Evolutionary conservation across 2,329 filamentous ascomycete genomes (phyloP), one percentile per base, ranked within the genome.

Genomic region (Aspergillus texensis): DNA sequence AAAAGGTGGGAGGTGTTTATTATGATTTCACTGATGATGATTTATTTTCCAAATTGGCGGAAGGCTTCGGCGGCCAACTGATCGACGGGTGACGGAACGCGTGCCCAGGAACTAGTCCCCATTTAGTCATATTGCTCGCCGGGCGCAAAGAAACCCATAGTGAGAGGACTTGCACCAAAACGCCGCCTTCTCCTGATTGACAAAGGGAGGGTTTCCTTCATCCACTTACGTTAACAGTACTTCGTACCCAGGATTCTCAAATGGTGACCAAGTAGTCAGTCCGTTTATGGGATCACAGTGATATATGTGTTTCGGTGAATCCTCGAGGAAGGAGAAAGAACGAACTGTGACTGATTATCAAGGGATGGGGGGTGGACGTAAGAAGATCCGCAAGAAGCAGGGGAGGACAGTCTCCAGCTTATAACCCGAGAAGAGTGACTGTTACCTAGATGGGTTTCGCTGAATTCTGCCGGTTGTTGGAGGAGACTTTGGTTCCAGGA

Each of bases 121-220:
- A 67, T 72, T 71, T 62, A 67, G 70, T 70, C 66, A 72, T 73
- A 72, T 72, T 74, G 54, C 61, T 67, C 50, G 39, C 55, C 58
- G 43, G 43, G 28, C 24, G 45, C 39, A 50, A 50, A 24, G 48
- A 32, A 36, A 50, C 5, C 28, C 48, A 52, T 52, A 8, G 28
- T 52, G 48, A 52, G 28, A 24, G 24, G 16, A 30, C 46, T 50
- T 28, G 26, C 26, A 28, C 4, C 26, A 50, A 50, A 30, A 50
- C 26, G 12, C 24, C 11, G 11, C 36, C 16, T 6, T 41, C 36
- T 41, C 36, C 36, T 41, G 36, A 41, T 41, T 28, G 14, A 30
- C 46, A 50, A 50, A 50, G 46, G 24, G 46, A 50, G 46, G 26
- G 46, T 28, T 30, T 50, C 24, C 12, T 24, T 48, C 24, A 48